Base-by-base conservation (phyloP, 2,329 filamentous ascomycete species). In the Phialocephala subalpina region DNA sequence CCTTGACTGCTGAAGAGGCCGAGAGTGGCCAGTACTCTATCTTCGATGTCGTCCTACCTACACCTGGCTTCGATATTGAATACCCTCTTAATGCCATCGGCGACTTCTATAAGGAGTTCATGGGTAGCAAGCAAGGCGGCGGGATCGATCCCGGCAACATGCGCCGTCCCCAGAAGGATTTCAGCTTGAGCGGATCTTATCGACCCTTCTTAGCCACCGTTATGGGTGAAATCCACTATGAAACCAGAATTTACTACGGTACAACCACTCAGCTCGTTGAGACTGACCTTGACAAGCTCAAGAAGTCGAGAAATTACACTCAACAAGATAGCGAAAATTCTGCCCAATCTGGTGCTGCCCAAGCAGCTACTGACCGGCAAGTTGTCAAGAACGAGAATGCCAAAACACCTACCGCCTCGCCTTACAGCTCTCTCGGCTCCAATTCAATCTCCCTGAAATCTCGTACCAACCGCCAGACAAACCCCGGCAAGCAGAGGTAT, bases 181-280 rank as follows among this genome's bases (percentile, higher is more conserved):
- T 96, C 75, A 97, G 92, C 77, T 83, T 99, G 1, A 92, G 91
- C 58, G 97, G 96, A 2, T 88, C 91, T 29, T 99, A 99, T 79
- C 88, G 96, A 69, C 96, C 95, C 78, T 86, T 98, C 72, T 89
- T 92, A 38, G 85, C 86, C 25, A 92, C 94, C 74, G 82, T 89
- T 58, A 85, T 87, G 1, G 79, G 83, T 8, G 80, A 84, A 33
- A 86, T 92, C 8, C 86, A 84, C 12, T 90, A 89, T 64, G 87
- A 92, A 65, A 86, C 97, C 12, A 89, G 86, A 74, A 80, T 83
- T 5, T 98, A 97, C 76, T 75, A 76, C 3, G 85, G 89, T 33
- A 88, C 90, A 36, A 87, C 90, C 38, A 89, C 97, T 80, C 94
- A 98, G 80, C 89, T 98, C 80, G 91, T 97, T 3, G 87, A 91